Base-by-base conservation (phyloP, 148 eudicot species). In the Cornus kousa region DNA sequence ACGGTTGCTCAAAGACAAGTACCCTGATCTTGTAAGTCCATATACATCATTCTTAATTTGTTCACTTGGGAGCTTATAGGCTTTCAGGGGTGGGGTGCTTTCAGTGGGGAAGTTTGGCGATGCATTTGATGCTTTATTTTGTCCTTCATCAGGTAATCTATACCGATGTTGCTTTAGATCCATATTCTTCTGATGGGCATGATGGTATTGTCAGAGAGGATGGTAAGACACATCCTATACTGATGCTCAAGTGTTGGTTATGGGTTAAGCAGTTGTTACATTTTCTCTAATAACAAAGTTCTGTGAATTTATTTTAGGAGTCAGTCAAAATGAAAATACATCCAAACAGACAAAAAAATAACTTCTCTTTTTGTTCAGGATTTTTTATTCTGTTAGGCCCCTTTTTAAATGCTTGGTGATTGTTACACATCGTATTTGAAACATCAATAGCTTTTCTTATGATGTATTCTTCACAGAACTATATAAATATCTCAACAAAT, bases 141-240 rank as follows among this genome's bases (percentile, higher is more conserved):
- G 5, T 71, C 3, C 23, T 19, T 79, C 70, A 73, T 39, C 86
- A 96, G 98, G 77, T 92, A 75, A 96, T 92, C 39, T 96, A 93
- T 81, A 96, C 99, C 43, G 99, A 93, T 85, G 98, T 96, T 74
- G 99, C 99, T 78, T 87, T 96, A 75, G 99, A 96, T 88, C 99
- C 99, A 48, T 96, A 96, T 88, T 92, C 95, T 67, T 96, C 99
- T 32, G 97, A 96, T 79, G 99, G 99, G 33, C 98, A 94, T 85
- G 98, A 94, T 84, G 99, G 99, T 68, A 96, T 96, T 78, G 98
- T 93, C 57, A 92, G 99, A 88, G 99, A 96, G 90, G 99, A 96
- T 81, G 97, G 98, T 92, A 83, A 80, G 90, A 81, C 14, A 74
- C 13, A 14, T n/a, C 19, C 75, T 3, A 59, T 31, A n/a, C 24